Evolutionary conservation across 352 stramenopile species (phyloP).

Genomic region (Phytophthora pluvialis): DNA sequence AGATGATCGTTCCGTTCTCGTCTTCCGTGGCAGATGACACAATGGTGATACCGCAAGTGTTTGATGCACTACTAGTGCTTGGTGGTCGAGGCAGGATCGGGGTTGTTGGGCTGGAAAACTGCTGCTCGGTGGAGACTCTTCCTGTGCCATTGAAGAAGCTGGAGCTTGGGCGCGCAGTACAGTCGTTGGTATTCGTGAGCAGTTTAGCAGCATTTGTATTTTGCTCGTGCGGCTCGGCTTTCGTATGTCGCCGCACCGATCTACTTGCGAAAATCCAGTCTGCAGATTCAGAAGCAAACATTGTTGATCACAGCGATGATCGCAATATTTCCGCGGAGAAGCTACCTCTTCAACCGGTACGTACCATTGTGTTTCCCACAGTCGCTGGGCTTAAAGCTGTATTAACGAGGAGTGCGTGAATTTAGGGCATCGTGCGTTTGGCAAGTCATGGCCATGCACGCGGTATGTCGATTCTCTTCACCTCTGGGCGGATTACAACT

Average conservation of each 20-base stretch:
- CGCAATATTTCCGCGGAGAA: constrained; percentile 22
- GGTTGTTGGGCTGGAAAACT: constrained; percentile 10
- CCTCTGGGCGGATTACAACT: constrained; percentile 41
- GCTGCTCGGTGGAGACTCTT: constrained; percentile 3
- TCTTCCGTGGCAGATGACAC: background rate
- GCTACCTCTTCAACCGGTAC: constrained; percentile 41
- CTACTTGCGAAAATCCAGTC: constrained; percentile 9
- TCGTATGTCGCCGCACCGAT: constrained; percentile 27
- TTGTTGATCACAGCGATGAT: background rate
- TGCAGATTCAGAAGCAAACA: background rate
- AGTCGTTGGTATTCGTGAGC: constrained; percentile 39
- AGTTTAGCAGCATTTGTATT: constrained; percentile 42
- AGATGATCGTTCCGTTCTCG: constrained; percentile 41
- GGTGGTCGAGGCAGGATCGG: constrained; percentile 26
- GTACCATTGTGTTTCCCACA: background rate
- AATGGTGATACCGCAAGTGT: background rate
- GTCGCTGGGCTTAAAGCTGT: background rate
- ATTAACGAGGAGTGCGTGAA: constrained; percentile 9
- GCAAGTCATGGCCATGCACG: constrained; percentile 20
- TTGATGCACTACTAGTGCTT: constrained; percentile 34
- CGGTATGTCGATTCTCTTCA: constrained; percentile 42
- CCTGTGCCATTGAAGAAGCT: constrained; percentile 22
- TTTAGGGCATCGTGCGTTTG: constrained; percentile 43
- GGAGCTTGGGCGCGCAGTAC: constrained; percentile 22
- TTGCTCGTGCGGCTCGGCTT: constrained; percentile 35